A percentile compares a stretch with the other conserved stretches of the same genome.
Evolutionary conservation across 805 yeast genomes (phyloP).

Genomic region (Cyberlindnera meyerae): DNA sequence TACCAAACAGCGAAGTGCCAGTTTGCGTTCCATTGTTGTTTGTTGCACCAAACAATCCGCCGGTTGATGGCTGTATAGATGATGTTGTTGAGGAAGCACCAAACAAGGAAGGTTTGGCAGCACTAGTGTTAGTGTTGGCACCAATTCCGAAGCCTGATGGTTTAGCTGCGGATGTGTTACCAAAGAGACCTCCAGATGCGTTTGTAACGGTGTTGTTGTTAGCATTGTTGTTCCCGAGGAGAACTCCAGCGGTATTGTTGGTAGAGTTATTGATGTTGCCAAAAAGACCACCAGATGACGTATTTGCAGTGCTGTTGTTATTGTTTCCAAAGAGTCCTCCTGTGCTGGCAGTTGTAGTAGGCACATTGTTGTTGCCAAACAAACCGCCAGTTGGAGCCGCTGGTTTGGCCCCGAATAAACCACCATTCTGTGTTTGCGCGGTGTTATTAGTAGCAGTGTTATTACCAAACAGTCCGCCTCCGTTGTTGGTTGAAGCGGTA

Average conservation of each 20-base stretch:
- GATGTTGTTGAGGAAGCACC: constrained; percentile 2
- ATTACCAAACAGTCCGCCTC: too few relatives aligned
- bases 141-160: constrained; percentile 8
- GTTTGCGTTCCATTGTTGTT: constrained; percentile 4
- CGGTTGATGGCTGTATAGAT: constrained; percentile 3
- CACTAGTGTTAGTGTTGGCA: constrained; percentile 4
- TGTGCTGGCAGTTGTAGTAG: too few relatives aligned
- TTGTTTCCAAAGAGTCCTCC: constrained; percentile 11
- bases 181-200: constrained; percentile 6
- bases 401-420: constrained; percentile 12
- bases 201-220: too few relatives aligned
- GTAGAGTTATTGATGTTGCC: constrained; percentile 18
- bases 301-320: constrained; percentile 19
- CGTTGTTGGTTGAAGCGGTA: too few relatives aligned
- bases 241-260: constrained; percentile 1
- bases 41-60: constrained; percentile 27
- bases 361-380: too few relatives aligned
- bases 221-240: constrained; percentile 9
- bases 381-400: constrained; percentile 2
- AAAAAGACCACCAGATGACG: constrained; percentile 17
- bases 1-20: constrained; percentile 11
- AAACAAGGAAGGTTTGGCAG: constrained; percentile 13
- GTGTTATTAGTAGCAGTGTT: too few relatives aligned
- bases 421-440: too few relatives aligned
- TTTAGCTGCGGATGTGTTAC: constrained; percentile 3